Base-by-base conservation (phyloP, 305 asterid genomes). In the Withania somnifera region DNA sequence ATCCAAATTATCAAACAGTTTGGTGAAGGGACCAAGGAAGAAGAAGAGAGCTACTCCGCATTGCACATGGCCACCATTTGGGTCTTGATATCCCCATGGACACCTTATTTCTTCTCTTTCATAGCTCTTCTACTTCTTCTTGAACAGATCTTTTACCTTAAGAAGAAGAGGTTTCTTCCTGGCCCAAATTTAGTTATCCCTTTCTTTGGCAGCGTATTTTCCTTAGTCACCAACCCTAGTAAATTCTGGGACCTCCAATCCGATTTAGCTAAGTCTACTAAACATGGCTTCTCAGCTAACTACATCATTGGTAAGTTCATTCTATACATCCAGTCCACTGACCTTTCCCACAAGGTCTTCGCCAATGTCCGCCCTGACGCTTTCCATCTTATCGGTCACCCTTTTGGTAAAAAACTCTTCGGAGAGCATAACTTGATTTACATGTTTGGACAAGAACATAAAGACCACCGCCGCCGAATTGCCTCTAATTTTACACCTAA, bases 331-430 rank as follows among this genome's bases (percentile, higher is more conserved):
- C 89, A 91, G 87, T 89, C 93, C 73, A 58, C 93, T 19, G 95
- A 93, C 20, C 89, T 89, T 22, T 93, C 97, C 20, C 93, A 91
- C 85, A 89, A 85, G 77, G 76, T 93, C 84, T 93, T 93, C 78
- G 60, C 92, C 83, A 93, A 93, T 84, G 97, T 93, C 40, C 94
- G 94, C 0, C 93, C 94, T 10, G 97, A 93, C 68, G 97, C 93
- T 60, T 93, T 93, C 84, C 97, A 91, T 64, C 96, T 93, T 83
- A 82, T 93, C 63, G 97, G 97, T 34, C 97, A 93, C 52, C 97
- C 97, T n/a, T 93, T 93, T 78, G 97, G 97, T 1, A 91, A 91
- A 32, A 91, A 88, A 66, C 94, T 93, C 61, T 93, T 93, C 84
- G 97, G 97, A 47, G 94, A 93, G 26, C 94, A 93, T 77, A 93